phyloP scores from a whole-genome alignment of 2,329 filamentous ascomycete species.

The Penicillium paneum region DNA sequence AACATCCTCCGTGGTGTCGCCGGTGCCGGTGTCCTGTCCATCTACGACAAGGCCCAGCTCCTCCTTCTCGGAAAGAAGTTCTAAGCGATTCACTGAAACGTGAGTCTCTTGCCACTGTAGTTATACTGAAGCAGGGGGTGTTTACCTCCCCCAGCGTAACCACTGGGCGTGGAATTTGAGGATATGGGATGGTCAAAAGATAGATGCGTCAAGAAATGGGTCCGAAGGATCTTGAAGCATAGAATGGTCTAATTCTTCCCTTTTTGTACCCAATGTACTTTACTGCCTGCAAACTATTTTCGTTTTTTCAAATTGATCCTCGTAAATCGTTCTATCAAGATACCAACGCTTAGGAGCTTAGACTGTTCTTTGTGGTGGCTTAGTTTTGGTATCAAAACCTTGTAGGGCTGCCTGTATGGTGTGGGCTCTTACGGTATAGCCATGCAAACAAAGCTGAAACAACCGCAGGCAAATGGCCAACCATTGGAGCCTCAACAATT shows the following conservation, averaged over 20 bases:
- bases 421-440: no score
- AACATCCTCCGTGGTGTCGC: conserved; percentile 99
- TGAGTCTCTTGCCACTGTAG: conserved; percentile 20
- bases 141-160: conserved; percentile 26
- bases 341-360: not conserved
- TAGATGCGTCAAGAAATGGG: conserved; percentile 45
- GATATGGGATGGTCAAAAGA: conserved; percentile 40
- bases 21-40: conserved; percentile 99
- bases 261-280: conserved; percentile 49
- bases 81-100: conserved; percentile 55
- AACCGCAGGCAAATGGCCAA: not conserved
- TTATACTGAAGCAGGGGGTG: conserved; percentile 28
- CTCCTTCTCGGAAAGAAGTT: conserved; percentile 99
- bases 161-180: conserved; percentile 28
- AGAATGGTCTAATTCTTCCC: conserved; percentile 41
- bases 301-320: conserved; percentile 33
- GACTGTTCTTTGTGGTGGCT: no score
- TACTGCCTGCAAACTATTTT: conserved; percentile 48
- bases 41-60: conserved; percentile 99
- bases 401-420: not conserved
- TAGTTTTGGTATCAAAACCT: no score
- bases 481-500: no score
- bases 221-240: conserved; percentile 44
- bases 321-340: not conserved
- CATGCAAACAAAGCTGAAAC: not conserved